Percentiles rank a stretch among this genome's conserved stretches.
Evolutionary conservation across 176 grass and related monocot species (phyloP).

Genomic region (Ananas comosus): DNA sequence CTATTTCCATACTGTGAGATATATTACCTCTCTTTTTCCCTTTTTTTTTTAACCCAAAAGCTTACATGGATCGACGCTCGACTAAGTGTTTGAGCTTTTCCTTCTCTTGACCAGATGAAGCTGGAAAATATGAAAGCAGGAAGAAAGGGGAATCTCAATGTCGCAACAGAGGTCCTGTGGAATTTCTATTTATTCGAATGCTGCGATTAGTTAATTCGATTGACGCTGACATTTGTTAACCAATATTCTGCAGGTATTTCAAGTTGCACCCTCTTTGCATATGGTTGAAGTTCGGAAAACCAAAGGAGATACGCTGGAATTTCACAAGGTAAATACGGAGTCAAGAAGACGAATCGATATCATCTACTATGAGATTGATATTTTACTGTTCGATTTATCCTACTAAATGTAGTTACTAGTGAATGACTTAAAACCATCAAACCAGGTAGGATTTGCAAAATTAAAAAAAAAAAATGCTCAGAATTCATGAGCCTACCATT

Average conservation of each 20-base stretch:
- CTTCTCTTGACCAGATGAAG: constrained; percentile 53
- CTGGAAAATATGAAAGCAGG: constrained; percentile 90
- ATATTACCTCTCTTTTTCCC: background rate
- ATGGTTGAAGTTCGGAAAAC: constrained; percentile 92
- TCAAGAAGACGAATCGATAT: background rate
- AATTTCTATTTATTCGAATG: constrained; percentile 18
- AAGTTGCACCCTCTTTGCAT: constrained; percentile 91
- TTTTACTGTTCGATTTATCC: constrained; percentile 6
- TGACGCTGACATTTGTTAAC: background rate
- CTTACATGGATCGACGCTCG: background rate
- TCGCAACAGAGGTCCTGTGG: constrained; percentile 66
- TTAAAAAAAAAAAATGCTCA: too few species aligned
- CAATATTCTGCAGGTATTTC: constrained; percentile 58
- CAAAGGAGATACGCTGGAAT: constrained; percentile 93
- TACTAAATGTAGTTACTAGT: too few species aligned
- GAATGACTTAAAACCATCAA: too few species aligned
- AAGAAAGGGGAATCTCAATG: constrained; percentile 98
- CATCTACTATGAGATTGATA: background rate
- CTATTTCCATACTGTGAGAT: background rate
- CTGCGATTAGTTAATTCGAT: background rate
- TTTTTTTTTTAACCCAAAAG: constrained; percentile 1
- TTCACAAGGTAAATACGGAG: constrained; percentile 58
- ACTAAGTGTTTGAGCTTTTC: background rate
- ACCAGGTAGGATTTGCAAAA: too few species aligned
- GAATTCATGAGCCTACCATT: too few species aligned